Evolutionary conservation across 2,329 filamentous ascomycete genomes (phyloP), one percentile per base, ranked within the genome.

Genomic region (Rutstroemia sydowiana): DNA sequence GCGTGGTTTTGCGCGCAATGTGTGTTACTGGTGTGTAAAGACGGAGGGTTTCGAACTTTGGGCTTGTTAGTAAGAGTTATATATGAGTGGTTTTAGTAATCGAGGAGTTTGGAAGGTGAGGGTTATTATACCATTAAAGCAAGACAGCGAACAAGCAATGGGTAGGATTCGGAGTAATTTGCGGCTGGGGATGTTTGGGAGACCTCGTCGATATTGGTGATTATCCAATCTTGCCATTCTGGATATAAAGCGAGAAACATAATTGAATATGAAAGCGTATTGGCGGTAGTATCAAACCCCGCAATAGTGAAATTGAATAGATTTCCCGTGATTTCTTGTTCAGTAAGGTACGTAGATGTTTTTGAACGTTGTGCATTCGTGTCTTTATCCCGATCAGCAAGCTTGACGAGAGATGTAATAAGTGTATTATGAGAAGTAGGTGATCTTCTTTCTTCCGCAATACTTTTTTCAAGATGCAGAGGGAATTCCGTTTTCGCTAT

Each of bases 141-240:
- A 3, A 70, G 51, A 39, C 69, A 72, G 16, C 72, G 64, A 40
- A 67, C 68, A 0, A 76, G 59, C 18, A 65, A 69, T 0, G 72
- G 71, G 48, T 71, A 75, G 7, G 68, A 50, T 2, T 61, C 55
- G 2, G 57, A 42, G 46, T 70, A 74, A 11, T 70, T 62, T 63
- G 67, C 69, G 2, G 64, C 57, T 1, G 65, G 48, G 0, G 48
- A 14, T 4, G 58, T 46, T 11, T 58, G 51, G 26, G 59, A 57
- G 3, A 65, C 53, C 10, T 18, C n/a, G n/a, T 57, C 44, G 1
- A 65, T 46, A 18, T 64, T 60, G 40, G 60, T 55, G 9, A 53
- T 51, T 5, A 63, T 45, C 60, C 57, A 61, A 3, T 51, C 31
- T 54, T 63, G 59, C 31, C 48, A 20, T 10, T 57, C 26, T 2